These are phyloP conservation scores for Tetracladium marchalianum DNA, from an alignment of 495 filamentous ascomycete species.

Conservation along the genomic window DNA sequence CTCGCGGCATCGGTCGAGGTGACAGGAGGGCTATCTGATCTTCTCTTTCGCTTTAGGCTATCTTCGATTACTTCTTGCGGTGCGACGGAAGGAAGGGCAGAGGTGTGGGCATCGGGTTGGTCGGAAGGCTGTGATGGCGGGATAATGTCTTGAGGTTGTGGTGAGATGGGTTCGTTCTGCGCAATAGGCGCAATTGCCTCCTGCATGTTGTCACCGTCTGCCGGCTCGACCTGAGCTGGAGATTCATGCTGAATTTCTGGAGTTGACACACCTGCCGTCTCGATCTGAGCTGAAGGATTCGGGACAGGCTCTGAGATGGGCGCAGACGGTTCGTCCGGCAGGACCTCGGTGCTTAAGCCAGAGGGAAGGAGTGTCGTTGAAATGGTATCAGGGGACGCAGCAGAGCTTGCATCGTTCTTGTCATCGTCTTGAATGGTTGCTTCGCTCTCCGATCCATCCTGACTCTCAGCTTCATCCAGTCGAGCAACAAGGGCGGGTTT, in stretches of 20 bases:
- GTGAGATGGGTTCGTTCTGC: neutral
- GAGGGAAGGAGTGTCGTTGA: constrained; percentile 7
- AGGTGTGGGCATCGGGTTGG: constrained; percentile 5
- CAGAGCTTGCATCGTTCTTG: constrained; percentile 8
- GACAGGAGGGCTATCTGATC: constrained; percentile 57
- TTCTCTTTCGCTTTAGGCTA: constrained; percentile 60
- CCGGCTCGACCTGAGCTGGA: constrained; percentile 3
- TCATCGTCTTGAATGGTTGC: constrained; percentile 12
- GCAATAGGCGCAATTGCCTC: neutral
- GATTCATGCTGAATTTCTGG: constrained; percentile 2
- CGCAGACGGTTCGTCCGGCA: constrained; percentile 9
- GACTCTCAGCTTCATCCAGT: constrained; percentile 22
- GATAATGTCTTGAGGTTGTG: neutral
- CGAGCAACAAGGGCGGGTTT: constrained; percentile 49
- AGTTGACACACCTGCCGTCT: constrained; percentile 7
- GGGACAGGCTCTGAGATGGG: constrained; percentile 2
- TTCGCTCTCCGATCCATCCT: constrained; percentile 16
- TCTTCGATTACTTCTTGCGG: constrained; percentile 43
- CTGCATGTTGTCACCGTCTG: neutral
- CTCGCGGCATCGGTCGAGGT: constrained; percentile 31
- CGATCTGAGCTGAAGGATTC: constrained; percentile 1
- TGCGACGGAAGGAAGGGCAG: constrained; percentile 11
- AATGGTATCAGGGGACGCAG: constrained; percentile 13
- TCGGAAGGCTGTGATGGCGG: neutral
- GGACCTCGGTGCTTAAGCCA: constrained; percentile 4